phyloP scores from a whole-genome alignment of 73 alveolate genomes.

The Stentor roeselii region DNA sequence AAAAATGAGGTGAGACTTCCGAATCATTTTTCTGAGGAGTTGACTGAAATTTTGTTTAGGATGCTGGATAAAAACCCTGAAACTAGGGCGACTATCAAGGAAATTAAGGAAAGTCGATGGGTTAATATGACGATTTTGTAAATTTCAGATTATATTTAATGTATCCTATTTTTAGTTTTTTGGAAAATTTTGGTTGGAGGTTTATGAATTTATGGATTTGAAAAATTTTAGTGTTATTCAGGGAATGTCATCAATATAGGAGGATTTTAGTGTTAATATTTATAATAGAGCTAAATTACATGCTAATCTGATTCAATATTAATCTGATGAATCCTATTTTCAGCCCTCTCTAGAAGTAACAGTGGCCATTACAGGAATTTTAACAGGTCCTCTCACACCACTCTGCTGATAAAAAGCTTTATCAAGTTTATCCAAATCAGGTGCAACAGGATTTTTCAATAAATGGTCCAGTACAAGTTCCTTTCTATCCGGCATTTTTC shows the following conservation, averaged over 20 bases:
- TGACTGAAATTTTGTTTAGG: constrained; percentile 12
- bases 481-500: constrained; percentile 8
- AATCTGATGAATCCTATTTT: no score
- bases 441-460: neutral
- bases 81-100: constrained; percentile 16
- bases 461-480: neutral
- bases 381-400: neutral
- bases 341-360: neutral
- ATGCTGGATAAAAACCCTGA: constrained; percentile 48
- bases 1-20: neutral
- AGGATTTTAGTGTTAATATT: no score
- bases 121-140: no score
- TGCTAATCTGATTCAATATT: no score
- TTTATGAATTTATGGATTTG: no score
- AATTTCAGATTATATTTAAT: no score
- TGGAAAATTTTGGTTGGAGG: no score
- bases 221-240: no score
- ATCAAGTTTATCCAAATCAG: neutral
- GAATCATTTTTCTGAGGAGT: neutral
- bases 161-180: no score
- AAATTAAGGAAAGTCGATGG: constrained; percentile 44
- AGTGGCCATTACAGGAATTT: neutral
- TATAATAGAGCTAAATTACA: no score
- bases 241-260: no score
- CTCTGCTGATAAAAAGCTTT: constrained; percentile 17